Base-by-base conservation (phyloP, 805 yeast species). In the Zygosaccharomyces lentus region DNA sequence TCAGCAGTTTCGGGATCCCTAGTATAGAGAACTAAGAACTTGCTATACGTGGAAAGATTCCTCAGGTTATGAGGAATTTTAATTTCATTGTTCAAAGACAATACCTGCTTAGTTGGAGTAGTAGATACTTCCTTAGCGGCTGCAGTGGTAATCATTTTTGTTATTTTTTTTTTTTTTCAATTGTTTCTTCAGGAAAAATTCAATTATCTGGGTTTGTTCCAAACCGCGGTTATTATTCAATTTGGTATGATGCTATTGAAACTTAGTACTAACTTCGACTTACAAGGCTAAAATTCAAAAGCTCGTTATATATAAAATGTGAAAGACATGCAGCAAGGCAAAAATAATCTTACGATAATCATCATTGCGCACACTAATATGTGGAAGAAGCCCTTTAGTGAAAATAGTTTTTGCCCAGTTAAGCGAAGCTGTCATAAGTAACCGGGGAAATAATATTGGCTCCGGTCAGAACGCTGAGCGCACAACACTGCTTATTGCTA, bases 11-110 rank as follows among this genome's bases (percentile, higher is more conserved):
- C 46, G 1, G 34, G 26, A 31, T 55, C 43, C 51, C 71, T 62
- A 6, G 73, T 61, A 56, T 70, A 71, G 9, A 71, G 52, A 8
- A 70, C 69, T 24, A 69, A 47, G 38, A 72, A 57, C 50, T 68
- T 71, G 51, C 70, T 65, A 43, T 58, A 71, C 1, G 73, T 69
- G 1, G 75, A 72, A 19, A 54, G 25, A 40, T 64, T 57, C 13
- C 47, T 45, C 6, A 35, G 26, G 15, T 51, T 49, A 43, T 60
- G 62, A 1, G 54, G 48, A 26, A 59, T 54, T 12, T 43, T 48
- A 29, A 45, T 48, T n/a, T 58, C 62, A 13, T 40, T 42, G n/a
- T 26, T 45, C 23, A 39, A 38, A 40, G 12, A 13, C 6, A 39
- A 21, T 15, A 26, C 34, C 10, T 47, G 40, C 25, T 32, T 17